Evolutionary conservation across 2,329 filamentous ascomycete genomes (phyloP).

Genomic region (Cercospora sp.): DNA sequence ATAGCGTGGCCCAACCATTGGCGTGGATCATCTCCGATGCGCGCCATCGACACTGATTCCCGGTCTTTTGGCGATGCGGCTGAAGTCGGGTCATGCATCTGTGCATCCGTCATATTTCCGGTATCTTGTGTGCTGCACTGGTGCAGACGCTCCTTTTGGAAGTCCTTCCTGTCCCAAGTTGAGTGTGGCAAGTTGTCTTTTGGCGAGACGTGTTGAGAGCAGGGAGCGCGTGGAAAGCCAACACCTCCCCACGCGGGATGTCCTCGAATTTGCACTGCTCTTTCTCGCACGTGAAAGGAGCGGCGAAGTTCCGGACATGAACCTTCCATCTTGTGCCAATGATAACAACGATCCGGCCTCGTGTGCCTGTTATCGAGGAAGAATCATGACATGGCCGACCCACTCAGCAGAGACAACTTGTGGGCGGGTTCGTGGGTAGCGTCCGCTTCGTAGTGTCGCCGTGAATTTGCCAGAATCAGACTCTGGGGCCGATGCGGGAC

Average conservation of each 20-base stretch:
- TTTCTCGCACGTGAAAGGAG: constrained; percentile 8
- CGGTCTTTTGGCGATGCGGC: constrained; percentile 1
- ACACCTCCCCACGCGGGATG: constrained; percentile 1
- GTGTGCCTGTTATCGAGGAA: background rate
- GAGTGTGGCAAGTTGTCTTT: background rate
- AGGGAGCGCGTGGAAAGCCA: background rate
- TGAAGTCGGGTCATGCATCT: background rate
- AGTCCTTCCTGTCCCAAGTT: background rate
- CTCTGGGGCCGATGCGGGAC: constrained; percentile 1
- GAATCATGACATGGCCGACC: constrained; percentile 1
- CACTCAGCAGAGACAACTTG: constrained; percentile 3
- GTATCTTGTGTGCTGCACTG: background rate
- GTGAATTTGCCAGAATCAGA: background rate
- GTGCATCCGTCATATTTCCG: constrained; percentile 10
- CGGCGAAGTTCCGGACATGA: background rate
- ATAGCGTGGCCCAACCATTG: constrained; percentile 9
- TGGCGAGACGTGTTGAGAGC: background rate
- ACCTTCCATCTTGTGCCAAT: background rate
- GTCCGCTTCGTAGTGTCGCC: constrained; percentile 2
- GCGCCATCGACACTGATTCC: background rate
- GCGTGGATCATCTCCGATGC: constrained; percentile 16
- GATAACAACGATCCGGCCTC: background rate
- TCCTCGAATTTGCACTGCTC: background rate
- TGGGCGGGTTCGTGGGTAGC: constrained; percentile 3
- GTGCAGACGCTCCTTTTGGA: background rate